Percentiles rank a stretch among this genome's conserved stretches.
phyloP scores from a whole-genome alignment of 371 early-diverging fungal species.

The Haplosporangium sp. region DNA sequence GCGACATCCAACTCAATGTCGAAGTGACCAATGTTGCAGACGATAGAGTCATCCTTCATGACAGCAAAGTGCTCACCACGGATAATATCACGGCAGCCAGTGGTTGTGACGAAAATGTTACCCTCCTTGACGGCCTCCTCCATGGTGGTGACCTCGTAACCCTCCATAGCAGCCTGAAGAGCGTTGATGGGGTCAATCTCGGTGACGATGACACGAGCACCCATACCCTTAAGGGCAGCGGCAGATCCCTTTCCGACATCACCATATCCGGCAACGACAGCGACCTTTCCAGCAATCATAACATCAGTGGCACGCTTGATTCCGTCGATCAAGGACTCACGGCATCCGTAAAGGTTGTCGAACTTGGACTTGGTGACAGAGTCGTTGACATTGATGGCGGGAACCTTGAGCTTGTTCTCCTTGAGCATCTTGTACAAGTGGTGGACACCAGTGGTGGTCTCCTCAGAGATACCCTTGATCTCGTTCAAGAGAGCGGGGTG shows the following conservation, averaged over 20 bases:
- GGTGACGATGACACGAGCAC: slow-evolving; percentile 97
- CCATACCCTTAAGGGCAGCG: slow-evolving; percentile 97
- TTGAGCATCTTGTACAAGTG: slow-evolving; percentile 97
- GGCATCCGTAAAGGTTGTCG: slow-evolving; percentile 99
- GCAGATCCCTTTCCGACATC: slow-evolving; percentile 99
- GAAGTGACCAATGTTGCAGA: slow-evolving; percentile 99
- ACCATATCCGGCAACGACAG: slow-evolving; percentile 99
- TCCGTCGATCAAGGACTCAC: slow-evolving; percentile 99
- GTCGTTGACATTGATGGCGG: slow-evolving; percentile 99
- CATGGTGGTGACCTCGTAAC: slow-evolving; percentile 99
- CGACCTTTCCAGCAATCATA: slow-evolving; percentile 99
- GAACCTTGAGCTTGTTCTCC: slow-evolving; percentile 95
- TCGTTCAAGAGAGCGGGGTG: slow-evolving; percentile 85
- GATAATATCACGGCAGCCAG: slow-evolving; percentile 99
- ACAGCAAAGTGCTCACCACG: slow-evolving; percentile 88
- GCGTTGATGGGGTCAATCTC: slow-evolving; percentile 99
- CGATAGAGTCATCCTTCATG: slow-evolving; percentile 99
- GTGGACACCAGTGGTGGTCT: slow-evolving; percentile 99
- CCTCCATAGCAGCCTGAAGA: slow-evolving; percentile 98
- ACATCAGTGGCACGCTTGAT: slow-evolving; percentile 99
- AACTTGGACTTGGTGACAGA: slow-evolving; percentile 99
- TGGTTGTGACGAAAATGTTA: slow-evolving; percentile 99
- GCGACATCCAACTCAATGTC: slow-evolving; percentile 99
- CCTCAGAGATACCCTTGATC: slow-evolving; percentile 97
- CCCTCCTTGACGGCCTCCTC: slow-evolving; percentile 93